Evolutionary conservation across 805 yeast species (phyloP).

Genomic region (Priceomyces medius): DNA sequence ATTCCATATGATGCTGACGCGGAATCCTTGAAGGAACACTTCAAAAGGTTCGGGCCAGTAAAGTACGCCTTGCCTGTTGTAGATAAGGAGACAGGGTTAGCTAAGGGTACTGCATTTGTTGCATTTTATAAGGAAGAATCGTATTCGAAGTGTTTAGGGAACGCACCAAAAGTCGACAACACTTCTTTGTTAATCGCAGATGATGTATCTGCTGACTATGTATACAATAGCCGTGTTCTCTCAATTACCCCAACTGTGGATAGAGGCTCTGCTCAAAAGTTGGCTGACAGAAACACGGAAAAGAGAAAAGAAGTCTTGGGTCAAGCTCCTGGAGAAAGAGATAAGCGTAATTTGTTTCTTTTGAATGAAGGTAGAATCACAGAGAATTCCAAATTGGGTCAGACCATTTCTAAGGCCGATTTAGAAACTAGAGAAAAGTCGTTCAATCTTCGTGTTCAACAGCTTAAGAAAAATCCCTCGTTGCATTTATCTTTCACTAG

Average conservation of each 20-base stretch:
- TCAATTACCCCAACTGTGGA: constrained; percentile 84
- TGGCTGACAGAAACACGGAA: constrained; percentile 70
- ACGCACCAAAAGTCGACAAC: constrained; percentile 70
- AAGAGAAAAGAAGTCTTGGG: constrained; percentile 78
- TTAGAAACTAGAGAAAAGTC: constrained; percentile 87
- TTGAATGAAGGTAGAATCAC: constrained; percentile 93
- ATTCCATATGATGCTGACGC: constrained; percentile 92
- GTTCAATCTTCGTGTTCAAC: constrained; percentile 80
- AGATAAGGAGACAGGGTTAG: constrained; percentile 80
- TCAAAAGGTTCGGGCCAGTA: constrained; percentile 78
- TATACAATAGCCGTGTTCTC: constrained; percentile 87
- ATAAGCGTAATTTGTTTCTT: constrained; percentile 79
- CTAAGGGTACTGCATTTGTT: constrained; percentile 94
- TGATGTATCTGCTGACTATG: constrained; percentile 86
- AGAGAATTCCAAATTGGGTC: constrained; percentile 74
- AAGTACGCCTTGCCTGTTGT: constrained; percentile 91
- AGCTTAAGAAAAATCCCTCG: constrained; percentile 85
- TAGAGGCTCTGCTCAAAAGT: constrained; percentile 72
- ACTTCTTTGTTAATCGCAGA: constrained; percentile 81
- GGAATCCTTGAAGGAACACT: constrained; percentile 76
- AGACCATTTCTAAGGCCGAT: constrained; percentile 65
- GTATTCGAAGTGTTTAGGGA: constrained; percentile 63
- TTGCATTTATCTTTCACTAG: constrained; percentile 92
- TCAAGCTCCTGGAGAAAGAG: constrained; percentile 74
- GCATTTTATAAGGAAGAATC: constrained; percentile 68